Base-by-base conservation (phyloP, 1,284 basidiomycete genomes). In the Ganoderma meredithae region DNA sequence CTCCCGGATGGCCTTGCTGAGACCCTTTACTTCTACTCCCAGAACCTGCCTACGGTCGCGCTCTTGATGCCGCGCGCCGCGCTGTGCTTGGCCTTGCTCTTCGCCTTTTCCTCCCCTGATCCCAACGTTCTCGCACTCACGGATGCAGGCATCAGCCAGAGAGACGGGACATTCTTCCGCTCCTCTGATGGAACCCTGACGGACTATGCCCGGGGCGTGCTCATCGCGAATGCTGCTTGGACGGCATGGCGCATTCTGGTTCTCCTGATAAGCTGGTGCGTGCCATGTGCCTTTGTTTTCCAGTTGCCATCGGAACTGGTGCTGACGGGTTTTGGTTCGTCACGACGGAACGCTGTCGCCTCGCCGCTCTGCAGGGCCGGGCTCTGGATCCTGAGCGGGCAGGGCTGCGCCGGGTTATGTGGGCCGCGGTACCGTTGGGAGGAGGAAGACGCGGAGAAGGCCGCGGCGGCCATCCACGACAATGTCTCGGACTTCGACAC, bases 371-470 rank as follows among this genome's bases (percentile, higher is more conserved):
- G 62, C 31, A 94, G 90, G 85, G 76, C 91, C 53, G 90, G 90
- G 47, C 83, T 96, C 22, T 95, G 92, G 92, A 77, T 91, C 68
- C 78, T 91, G 70, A 91, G 89, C 64, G 91, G 90, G 60, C 86
- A 93, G 70, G 86, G 86, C 69, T 93, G 90, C 67, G 92, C 86
- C 62, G 93, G 93, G 31, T 77, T 94, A n/a, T 94, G 92, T 77
- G 93, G 93, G 61, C 93, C 93, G 12, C 87, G 92, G 27, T 88
- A 89, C 75, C 84, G 90, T 70, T 94, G 92, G 93, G 92, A 94
- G 76, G 93, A 94, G 79, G 87, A 90, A 67, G 88, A 89, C 47
- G 83, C 83, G 25, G 90, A 90, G 75, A 91, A 89, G 81, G 83
- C 81, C 13, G 76, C 82, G 6, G 61, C 74, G 62, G 74, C 83